phyloP scores from a whole-genome alignment of 2,329 filamentous ascomycete genomes.

The Ceratocystis ficicola region DNA sequence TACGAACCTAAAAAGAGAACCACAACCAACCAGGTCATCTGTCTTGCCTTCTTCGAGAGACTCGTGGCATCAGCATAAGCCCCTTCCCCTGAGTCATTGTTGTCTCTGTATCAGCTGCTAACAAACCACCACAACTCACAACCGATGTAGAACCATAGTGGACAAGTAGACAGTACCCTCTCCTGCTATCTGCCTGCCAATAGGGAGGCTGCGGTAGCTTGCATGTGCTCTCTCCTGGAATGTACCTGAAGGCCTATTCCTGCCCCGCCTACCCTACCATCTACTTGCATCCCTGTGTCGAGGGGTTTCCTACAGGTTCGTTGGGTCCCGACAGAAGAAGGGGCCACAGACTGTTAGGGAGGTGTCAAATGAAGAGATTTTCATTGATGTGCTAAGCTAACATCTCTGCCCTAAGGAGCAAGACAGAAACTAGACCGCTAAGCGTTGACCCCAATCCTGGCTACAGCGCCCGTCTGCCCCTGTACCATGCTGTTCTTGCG shows the following conservation, averaged over 20 bases:
- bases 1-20: not conserved
- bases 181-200: not conserved
- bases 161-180: not conserved
- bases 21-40: not conserved
- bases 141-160: not conserved
- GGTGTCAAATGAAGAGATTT: not conserved
- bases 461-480: no score
- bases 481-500: no score
- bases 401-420: no score
- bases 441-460: no score
- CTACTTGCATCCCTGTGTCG: not conserved
- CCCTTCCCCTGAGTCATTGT: not conserved
- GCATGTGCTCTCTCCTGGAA: not conserved
- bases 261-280: not conserved
- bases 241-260: not conserved
- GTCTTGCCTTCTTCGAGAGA: not conserved
- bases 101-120: slow-evolving; percentile 8
- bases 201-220: not conserved
- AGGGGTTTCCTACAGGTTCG: not conserved
- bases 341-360: not conserved
- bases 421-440: no score
- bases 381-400: not conserved
- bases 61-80: not conserved
- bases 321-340: not conserved
- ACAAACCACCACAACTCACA: not conserved